Evolutionary conservation across 805 yeast genomes (phyloP).

Genomic region (Hanseniaspora thailandica): DNA sequence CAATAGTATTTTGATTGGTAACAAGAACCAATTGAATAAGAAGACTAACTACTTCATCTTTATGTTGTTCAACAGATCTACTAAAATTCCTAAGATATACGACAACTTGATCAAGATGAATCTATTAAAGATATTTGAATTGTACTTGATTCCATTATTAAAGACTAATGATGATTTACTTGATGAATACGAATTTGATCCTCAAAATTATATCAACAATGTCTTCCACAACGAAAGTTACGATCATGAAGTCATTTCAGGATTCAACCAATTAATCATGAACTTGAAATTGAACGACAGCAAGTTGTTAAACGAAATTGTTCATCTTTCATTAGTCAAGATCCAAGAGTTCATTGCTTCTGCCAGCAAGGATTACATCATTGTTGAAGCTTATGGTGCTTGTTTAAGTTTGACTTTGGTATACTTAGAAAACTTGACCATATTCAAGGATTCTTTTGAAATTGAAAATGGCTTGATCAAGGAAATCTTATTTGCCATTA

Average conservation of each 20-base stretch:
- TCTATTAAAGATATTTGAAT: not conserved
- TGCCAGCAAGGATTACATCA: not conserved
- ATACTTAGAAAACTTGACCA: not conserved
- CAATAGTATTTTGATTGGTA: not conserved
- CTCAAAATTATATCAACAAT: slow-evolving; percentile 10
- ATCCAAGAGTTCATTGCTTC: not conserved
- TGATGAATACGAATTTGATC: slow-evolving; percentile 10
- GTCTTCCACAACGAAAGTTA: slow-evolving; percentile 11
- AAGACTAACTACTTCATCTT: slow-evolving; percentile 3
- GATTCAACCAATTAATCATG: slow-evolving; percentile 6
- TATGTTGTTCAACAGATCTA: slow-evolving; percentile 15
- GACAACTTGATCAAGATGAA: not conserved
- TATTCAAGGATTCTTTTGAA: not conserved
- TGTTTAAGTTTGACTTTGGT: slow-evolving; percentile 1
- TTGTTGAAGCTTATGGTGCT: slow-evolving; percentile 3
- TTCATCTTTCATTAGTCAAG: not conserved
- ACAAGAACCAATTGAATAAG: not conserved
- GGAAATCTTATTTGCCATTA: not conserved
- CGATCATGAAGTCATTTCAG: slow-evolving; percentile 12
- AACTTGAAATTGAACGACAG: slow-evolving; percentile 5
- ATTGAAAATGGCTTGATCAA: slow-evolving; percentile 9
- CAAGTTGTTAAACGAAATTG: not conserved
- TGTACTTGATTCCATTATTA: slow-evolving; percentile 9
- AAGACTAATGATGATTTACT: slow-evolving; percentile 4
- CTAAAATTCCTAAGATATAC: not conserved